Conservation (phyloP, 2,329 filamentous ascomycete species). For the Xylaria sp. region DNA sequence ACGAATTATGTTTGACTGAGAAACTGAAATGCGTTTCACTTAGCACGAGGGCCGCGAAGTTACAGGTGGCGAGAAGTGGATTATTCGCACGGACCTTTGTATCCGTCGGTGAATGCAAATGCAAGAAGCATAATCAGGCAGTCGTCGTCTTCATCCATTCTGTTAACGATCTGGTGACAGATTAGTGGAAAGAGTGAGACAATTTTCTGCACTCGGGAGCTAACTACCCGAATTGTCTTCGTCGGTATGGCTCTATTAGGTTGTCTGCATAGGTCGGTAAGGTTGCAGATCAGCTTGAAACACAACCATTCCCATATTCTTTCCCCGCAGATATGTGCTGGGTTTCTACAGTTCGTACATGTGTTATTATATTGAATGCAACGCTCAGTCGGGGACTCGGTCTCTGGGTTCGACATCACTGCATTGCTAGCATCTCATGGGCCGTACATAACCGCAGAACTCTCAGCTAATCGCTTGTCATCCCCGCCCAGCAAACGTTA, state of each 20-base stretch:
- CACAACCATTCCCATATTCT: background rate
- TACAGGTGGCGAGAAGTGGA: slow-evolving; percentile 86
- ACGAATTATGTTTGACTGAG: slow-evolving; percentile 16
- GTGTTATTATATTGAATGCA: background rate
- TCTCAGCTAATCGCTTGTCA: background rate
- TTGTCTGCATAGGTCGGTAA: slow-evolving; percentile 5
- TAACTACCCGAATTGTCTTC: slow-evolving; percentile 1
- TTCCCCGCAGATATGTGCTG: background rate
- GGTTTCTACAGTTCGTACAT: background rate
- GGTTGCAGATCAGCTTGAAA: slow-evolving; percentile 1
- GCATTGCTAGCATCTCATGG: background rate
- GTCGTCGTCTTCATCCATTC: background rate
- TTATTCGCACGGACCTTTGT: slow-evolving; percentile 85
- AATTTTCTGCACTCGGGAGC: background rate
- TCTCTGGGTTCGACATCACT: background rate
- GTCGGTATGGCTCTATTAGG: background rate
- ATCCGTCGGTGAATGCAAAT: slow-evolving; percentile 55
- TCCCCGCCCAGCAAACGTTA: background rate
- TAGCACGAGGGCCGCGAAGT: slow-evolving; percentile 87
- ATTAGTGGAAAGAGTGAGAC: background rate
- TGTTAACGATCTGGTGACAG: slow-evolving; percentile 5
- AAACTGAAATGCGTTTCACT: slow-evolving; percentile 47
- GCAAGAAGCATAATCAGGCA: slow-evolving; percentile 2
- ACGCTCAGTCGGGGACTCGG: background rate
- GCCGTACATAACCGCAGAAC: background rate